Evolutionary conservation across 345 rosid genomes (phyloP), one percentile per base, ranked within the genome.

Genomic region (Salix exigua): DNA sequence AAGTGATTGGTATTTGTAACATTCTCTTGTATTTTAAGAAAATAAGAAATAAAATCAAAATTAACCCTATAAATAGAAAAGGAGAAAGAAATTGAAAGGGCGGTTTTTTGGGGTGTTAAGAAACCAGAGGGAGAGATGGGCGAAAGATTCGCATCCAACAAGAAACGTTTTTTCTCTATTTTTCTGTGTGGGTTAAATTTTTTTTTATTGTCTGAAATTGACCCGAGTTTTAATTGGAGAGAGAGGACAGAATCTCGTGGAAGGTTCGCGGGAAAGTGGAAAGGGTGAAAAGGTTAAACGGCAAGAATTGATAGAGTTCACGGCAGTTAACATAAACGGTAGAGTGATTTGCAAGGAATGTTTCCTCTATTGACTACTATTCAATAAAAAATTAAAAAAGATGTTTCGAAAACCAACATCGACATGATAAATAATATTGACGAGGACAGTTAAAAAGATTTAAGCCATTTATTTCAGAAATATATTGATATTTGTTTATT

Each of bases 41-140:
- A 23, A 33, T 33, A 3, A 33, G 12, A 66, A 66, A 11, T 30
- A 66, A 35, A 66, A 30, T 72, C 53, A 60, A 76, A 67, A 50
- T 10, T 68, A 67, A 88, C 89, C 88, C 89, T 81, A 77, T 18
- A 67, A 19, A 64, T 76, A 73, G 64, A 44, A 75, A 76, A 72
- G 46, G 53, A 19, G 70, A 68, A 16, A 78, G 73, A 37, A 31
- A 48, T 25, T 70, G 63, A 78, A 77, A 77, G 9, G 70, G 78
- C 75, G 68, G 77, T 77, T 83, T 71, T 70, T 13, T 58, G 71
- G 71, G 14, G 53, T 11, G 72, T 37, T 4, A 10, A 58, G 62
- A 58, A 58, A 12, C 5, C 63, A n/a, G 63, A 25, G 63, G 48
- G 44, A 42, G 71, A 74, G 63, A 73, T 33, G 44, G 33, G 79